Conservation (phyloP, 257 asterid genomes). For the Solanum chiquidenum region DNA sequence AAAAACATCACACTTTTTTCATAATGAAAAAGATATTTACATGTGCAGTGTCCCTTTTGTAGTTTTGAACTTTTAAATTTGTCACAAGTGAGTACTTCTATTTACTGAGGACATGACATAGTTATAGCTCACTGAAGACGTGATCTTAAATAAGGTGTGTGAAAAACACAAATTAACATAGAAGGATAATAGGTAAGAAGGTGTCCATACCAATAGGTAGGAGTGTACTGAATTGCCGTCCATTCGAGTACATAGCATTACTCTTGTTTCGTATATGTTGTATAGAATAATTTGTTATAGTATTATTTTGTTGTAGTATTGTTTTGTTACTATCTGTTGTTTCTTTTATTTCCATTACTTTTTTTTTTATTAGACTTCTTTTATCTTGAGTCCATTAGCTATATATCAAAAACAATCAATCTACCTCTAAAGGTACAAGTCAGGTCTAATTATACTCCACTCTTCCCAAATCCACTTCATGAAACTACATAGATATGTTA, state of each 20-base stretch:
- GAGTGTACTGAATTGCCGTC: too few species aligned
- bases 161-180: too few species aligned
- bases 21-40: not conserved
- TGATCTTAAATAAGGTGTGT: not conserved
- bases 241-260: not conserved
- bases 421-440: too few species aligned
- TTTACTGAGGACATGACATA: too few species aligned
- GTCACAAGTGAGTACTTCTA: not conserved
- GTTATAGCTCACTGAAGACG: not conserved
- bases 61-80: not conserved
- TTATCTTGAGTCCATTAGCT: not conserved
- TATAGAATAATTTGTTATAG: too few species aligned
- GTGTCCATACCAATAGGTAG: too few species aligned
- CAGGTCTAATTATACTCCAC: fast-evolving
- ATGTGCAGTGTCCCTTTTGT: not conserved
- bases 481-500: too few species aligned
- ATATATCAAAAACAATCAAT: too few species aligned
- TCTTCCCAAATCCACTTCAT: too few species aligned
- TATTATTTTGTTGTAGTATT: too few species aligned
- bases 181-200: not conserved
- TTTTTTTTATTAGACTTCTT: not conserved
- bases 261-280: too few species aligned
- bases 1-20: not conserved
- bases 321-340: too few species aligned
- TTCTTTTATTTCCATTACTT: not conserved